Evolutionary conservation across 805 yeast genomes (phyloP).

Genomic region (Cyberlindnera mycetangii): DNA sequence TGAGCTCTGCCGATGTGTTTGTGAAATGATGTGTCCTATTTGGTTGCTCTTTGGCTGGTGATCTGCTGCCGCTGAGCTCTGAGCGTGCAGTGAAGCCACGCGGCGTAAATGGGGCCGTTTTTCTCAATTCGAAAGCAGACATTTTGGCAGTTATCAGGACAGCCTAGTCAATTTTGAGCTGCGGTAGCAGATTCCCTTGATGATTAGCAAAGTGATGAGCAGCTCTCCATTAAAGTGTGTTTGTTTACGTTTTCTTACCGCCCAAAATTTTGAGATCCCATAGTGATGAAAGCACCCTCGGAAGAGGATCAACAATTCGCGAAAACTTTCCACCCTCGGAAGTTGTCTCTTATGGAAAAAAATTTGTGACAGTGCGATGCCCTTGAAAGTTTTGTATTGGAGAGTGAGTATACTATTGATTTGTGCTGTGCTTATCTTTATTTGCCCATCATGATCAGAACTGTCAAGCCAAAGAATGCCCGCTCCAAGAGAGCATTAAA

Average conservation of each 20-base stretch:
- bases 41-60: constrained; percentile 9
- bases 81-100: constrained; percentile 13
- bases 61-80: constrained; percentile 3
- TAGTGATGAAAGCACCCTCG: background rate
- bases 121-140: constrained; percentile 7
- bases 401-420: background rate
- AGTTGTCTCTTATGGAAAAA: constrained; percentile 2
- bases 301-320: background rate
- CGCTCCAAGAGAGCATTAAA: constrained; percentile 94
- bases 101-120: constrained; percentile 10
- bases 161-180: background rate
- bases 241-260: constrained; percentile 15
- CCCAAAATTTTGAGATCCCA: constrained; percentile 12
- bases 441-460: constrained; percentile 30
- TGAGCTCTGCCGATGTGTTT: constrained; percentile 42
- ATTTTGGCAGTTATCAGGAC: background rate
- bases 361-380: constrained; percentile 10
- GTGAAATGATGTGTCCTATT: constrained; percentile 22
- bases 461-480: constrained; percentile 82
- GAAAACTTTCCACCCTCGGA: constrained; percentile 7
- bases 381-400: background rate
- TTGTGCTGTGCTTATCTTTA: background rate
- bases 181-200: background rate
- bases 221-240: background rate
- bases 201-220: too few species aligned